Evolutionary conservation across 169 alveolate species (phyloP).

Genomic region (Amoebophrya sp.): DNA sequence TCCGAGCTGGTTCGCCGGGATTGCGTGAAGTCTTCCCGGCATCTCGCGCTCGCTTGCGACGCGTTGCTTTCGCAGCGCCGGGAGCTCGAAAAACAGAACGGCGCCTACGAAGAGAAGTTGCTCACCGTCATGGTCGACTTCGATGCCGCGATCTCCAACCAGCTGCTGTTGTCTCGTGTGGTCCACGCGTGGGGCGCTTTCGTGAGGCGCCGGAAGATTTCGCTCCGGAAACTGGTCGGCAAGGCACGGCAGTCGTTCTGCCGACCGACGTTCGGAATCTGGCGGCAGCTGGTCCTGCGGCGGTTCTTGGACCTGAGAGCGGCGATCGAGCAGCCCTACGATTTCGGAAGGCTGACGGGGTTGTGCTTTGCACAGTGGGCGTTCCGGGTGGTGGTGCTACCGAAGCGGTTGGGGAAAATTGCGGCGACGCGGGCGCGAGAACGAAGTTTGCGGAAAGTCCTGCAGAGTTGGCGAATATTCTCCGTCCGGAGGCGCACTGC

Average conservation of each 20-base stretch:
- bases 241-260: background rate
- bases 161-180: background rate
- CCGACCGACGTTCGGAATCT: background rate
- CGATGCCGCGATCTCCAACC: background rate
- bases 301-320: background rate
- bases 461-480: background rate
- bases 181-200: background rate
- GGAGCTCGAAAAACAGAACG: background rate
- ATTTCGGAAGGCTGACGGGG: background rate
- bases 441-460: background rate
- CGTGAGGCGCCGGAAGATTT: background rate
- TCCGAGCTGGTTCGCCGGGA: background rate
- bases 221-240: background rate
- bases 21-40: background rate
- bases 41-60: background rate
- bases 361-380: background rate
- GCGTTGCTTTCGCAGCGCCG: background rate
- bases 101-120: background rate
- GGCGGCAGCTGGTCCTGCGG: background rate
- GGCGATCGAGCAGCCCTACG: background rate
- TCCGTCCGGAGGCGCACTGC: background rate
- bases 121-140: background rate
- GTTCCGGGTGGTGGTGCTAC: background rate
- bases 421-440: background rate
- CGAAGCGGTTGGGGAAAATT: background rate